Evolutionary conservation across 805 yeast species (phyloP).

Genomic region (Zygoascus flipseniorum): DNA sequence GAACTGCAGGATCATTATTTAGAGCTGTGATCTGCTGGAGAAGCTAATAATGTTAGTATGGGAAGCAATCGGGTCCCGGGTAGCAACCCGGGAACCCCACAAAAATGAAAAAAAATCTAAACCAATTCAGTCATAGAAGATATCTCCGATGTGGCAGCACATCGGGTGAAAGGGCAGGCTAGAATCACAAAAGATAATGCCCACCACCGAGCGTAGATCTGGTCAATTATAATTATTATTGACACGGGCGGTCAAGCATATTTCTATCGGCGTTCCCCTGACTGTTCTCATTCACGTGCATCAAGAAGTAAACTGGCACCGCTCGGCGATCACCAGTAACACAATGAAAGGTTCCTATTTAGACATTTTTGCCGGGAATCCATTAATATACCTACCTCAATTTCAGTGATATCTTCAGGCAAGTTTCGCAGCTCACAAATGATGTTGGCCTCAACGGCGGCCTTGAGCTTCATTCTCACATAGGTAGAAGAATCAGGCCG

Average conservation of each 20-base stretch:
- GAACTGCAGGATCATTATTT: conserved; percentile 67
- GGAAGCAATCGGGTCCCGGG: neutral
- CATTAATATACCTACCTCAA: conserved; percentile 24
- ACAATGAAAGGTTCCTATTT: no score
- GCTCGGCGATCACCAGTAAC: no score
- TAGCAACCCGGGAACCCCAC: neutral
- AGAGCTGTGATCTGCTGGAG: conserved; percentile 51
- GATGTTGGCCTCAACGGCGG: conserved; percentile 78
- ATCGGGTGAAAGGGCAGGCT: no score
- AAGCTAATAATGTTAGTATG: conserved; percentile 16
- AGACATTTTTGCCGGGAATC: neutral
- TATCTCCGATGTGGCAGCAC: neutral
- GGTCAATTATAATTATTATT: no score
- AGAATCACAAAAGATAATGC: no score
- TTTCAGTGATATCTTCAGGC: conserved; percentile 53
- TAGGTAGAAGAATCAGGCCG: conserved; percentile 89
- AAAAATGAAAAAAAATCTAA: neutral
- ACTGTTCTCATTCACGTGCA: no score
- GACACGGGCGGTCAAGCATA: conserved; percentile 20
- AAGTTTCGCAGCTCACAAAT: conserved; percentile 57
- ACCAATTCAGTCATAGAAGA: neutral
- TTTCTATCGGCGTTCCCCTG: no score
- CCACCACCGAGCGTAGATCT: no score
- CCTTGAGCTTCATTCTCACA: conserved; percentile 84
- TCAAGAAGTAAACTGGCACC: no score